Conservation (phyloP, 179 eudicot species). For the Sideroxylon spinosum region DNA sequence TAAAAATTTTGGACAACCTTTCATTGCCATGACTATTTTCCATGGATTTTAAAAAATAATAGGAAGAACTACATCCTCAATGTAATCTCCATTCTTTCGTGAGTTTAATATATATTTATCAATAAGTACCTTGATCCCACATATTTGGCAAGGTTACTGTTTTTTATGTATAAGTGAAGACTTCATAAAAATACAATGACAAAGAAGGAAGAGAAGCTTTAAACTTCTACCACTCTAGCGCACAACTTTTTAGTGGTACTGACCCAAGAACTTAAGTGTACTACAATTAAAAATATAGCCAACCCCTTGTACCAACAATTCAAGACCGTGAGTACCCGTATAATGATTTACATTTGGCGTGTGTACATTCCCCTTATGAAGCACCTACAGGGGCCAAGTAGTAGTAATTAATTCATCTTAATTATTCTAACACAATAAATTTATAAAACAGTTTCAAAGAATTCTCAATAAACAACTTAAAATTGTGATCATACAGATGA, state of each 20-base stretch:
- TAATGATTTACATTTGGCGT: too few species aligned
- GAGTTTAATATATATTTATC: background rate
- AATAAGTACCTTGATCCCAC: background rate
- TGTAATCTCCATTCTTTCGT: background rate
- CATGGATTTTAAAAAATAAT: background rate
- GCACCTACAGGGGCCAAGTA: background rate
- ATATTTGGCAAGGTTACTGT: background rate
- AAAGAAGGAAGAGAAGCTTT: constrained; percentile 4
- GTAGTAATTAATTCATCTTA: background rate
- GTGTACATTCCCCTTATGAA: background rate
- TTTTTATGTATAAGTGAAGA: background rate
- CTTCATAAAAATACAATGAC: background rate
- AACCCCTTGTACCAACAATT: background rate
- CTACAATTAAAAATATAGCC: background rate
- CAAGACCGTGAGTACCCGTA: background rate
- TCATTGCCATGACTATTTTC: background rate
- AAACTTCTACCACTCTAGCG: background rate
- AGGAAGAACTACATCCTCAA: background rate
- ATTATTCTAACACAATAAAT: background rate
- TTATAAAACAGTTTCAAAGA: background rate
- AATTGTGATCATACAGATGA: background rate
- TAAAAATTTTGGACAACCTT: too few species aligned
- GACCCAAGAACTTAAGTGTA: background rate
- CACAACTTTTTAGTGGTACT: background rate
- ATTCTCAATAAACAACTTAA: background rate